Percentiles rank a stretch among this genome's conserved stretches.
Evolutionary conservation across 2,329 filamentous ascomycete species (phyloP).

Genomic region (Tolypocladium inflatum): DNA sequence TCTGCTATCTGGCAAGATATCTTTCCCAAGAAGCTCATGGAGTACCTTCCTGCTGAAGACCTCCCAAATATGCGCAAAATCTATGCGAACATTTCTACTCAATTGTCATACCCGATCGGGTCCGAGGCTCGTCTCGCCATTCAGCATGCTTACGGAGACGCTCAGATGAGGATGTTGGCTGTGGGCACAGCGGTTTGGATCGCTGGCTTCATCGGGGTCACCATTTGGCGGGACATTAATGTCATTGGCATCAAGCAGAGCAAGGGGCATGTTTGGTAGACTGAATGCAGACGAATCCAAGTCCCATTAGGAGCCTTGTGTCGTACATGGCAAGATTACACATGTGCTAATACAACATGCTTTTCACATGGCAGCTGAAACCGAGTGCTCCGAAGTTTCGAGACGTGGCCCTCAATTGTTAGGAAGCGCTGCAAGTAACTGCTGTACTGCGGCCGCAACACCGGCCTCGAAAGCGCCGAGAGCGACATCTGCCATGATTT

Average conservation of each 20-base stretch:
- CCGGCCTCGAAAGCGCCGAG: no score
- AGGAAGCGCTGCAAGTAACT: no score
- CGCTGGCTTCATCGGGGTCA: conserved; percentile 28
- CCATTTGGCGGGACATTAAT: conserved; percentile 36
- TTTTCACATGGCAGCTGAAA: no score
- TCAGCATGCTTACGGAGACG: conserved; percentile 46
- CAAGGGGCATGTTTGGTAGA: no score
- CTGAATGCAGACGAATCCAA: no score
- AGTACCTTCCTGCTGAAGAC: conserved; percentile 35
- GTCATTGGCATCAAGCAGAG: conserved; percentile 31
- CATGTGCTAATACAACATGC: no score
- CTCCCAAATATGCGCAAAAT: conserved; percentile 31
- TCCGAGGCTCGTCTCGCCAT: conserved; percentile 43
- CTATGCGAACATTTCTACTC: conserved; percentile 41
- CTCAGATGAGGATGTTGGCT: conserved; percentile 36
- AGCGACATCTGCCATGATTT: no score
- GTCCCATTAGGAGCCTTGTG: no score
- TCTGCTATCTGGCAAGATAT: conserved; percentile 51
- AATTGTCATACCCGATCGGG: conserved; percentile 41
- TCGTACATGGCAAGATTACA: no score
- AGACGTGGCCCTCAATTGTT: no score
- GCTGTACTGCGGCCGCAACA: no score
- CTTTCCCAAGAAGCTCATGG: conserved; percentile 38
- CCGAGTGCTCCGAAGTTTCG: no score
- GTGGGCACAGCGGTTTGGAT: conserved; percentile 30